Base-by-base conservation (phyloP, 108 stramenopile species). In the Pseudonitzschia delicatissima region DNA sequence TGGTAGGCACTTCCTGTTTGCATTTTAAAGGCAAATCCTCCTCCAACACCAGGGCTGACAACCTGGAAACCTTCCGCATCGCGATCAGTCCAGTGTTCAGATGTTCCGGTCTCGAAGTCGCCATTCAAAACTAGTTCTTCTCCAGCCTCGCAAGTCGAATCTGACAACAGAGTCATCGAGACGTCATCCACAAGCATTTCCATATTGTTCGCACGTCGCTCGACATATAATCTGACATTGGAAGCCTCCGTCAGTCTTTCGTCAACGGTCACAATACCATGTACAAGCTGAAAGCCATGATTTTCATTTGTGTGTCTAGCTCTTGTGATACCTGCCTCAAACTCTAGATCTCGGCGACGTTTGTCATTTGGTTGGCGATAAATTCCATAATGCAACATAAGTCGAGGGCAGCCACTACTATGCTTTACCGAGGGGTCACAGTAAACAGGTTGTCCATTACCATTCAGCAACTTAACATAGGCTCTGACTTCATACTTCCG, bases 151-250 rank as follows among this genome's bases (percentile, higher is more conserved):
- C 29, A 55, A 25, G 4, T 55, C 20, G 33, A 34, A 2, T 26
- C 59, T 36, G 59, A 39, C 31, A 60, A 7, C 6, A 60, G 34
- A 5, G 31, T 33, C 59, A 60, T 60, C n/a, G 59, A 60, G 7
- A 60, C 59, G 34, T 60, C 59, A 33, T 60, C 59, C 5, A 60
- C 23, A 17, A 35, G 13, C 59, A 60, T 60, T 33, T 35, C 34
- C 17, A 60, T 2, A 33, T 36, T 39, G 15, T 33, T 39, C 18
- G 36, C 20, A 15, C 37, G 34, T 3, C 59, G 4, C 15, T 35
- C 34, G 34, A 60, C 59, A 60, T 32, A 25, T 6, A 60, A 60
- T 12, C 37, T 18, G 15, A 60, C 34, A 32, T 35, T 35, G 15
- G 45, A 15, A 18, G 45, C 5, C 15, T 45, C 45, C 3, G 45